Evolutionary conservation across 2,329 filamentous ascomycete genomes (phyloP).

Genomic region (Colletotrichum endophyticum): DNA sequence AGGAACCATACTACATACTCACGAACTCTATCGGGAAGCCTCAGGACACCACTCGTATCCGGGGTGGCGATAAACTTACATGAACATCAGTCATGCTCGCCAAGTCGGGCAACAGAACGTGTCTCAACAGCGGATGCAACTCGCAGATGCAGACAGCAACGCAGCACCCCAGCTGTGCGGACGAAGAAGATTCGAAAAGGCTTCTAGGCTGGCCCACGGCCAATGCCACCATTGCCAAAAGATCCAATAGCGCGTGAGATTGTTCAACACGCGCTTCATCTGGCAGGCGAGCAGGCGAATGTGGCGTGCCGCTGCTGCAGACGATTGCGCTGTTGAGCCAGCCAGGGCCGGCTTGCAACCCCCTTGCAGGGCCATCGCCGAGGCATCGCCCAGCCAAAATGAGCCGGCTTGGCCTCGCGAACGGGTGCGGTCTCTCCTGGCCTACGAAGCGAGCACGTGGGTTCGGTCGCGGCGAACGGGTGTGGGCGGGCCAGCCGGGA

Average conservation of each 20-base stretch:
- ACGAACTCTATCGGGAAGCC: neutral
- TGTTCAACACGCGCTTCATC: neutral
- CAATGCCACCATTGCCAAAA: neutral
- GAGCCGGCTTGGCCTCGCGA: neutral
- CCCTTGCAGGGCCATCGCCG: neutral
- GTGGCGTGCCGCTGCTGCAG: neutral
- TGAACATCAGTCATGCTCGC: neutral
- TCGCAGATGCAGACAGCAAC: neutral
- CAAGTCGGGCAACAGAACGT: neutral
- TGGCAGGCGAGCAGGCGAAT: neutral
- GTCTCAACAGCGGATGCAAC: neutral
- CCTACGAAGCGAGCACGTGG: slow-evolving; percentile 19
- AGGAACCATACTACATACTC: neutral
- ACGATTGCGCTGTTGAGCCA: neutral
- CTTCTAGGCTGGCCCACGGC: neutral
- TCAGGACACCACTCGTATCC: neutral
- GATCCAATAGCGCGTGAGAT: neutral
- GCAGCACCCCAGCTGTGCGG: neutral
- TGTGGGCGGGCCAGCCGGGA: neutral
- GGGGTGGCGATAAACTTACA: neutral
- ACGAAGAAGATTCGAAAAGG: neutral
- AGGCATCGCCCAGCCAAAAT: neutral
- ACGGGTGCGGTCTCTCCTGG: neutral
- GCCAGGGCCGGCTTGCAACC: neutral
- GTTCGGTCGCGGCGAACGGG: neutral